Evolutionary conservation across 2,329 filamentous ascomycete genomes (phyloP), one percentile per base, ranked within the genome.

Genomic region (Microdochium paspali): DNA sequence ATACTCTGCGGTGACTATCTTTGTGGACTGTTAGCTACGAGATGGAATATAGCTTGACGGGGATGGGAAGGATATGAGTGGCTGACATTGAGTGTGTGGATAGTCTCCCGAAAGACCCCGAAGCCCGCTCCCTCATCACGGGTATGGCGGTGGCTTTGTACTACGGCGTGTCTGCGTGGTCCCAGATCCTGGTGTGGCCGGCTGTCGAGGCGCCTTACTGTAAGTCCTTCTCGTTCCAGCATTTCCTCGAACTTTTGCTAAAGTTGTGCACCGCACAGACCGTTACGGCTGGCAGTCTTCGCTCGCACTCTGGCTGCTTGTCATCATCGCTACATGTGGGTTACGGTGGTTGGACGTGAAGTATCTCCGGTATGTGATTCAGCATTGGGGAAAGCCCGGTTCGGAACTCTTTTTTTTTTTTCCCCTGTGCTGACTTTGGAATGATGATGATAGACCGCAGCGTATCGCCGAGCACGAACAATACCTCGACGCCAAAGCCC

Each of bases 141-240:
- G 73, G 73, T 4, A 66, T 73, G 5, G 64, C 70, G 1, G 69
- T 77, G 20, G 71, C 73, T 2, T 65, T 66, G 0, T 72, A 75
- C 48, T 76, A 76, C 51, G 69, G 71, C 2, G 67, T 76, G 24
- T 67, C 70, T 1, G 70, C 73, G 1, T 76, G 72, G 72, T 71
- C 68, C 6, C 72, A 76, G 47, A 70, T 76, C 2, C 60, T 75
- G 2, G 67, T 74, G 2, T 76, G 73, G 73, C 73, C 73, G 3
- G 72, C 73, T 1, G 64, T 61, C 1, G 67, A 76, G 50, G 73
- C 73, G 2, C 73, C 73, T 0, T 71, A 69, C 44, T 76, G 69
- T 64, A 58, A 54, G 65, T 56, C n/a, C n/a, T n/a, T n/a, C n/a
- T n/a, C n/a, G n/a, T n/a, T n/a, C n/a, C n/a, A n/a, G n/a, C 25